Evolutionary conservation across 164 flowering plant genomes (phyloP).

Genomic region (Euptelea pleiosperma): DNA sequence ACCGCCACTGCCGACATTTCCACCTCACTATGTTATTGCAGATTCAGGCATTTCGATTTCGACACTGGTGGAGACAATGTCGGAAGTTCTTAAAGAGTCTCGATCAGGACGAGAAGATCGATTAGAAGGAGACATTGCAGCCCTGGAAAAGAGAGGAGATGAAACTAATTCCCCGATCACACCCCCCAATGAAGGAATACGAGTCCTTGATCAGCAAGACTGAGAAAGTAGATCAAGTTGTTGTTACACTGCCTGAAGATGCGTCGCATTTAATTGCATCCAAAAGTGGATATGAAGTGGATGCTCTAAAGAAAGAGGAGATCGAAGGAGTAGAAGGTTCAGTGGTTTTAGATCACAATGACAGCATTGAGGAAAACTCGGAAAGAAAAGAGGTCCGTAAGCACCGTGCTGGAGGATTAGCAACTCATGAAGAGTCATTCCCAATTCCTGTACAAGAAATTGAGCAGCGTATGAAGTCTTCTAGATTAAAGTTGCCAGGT

Average conservation of each 20-base stretch:
- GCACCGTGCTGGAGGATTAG: constrained; percentile 13
- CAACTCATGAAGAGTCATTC: constrained; percentile 20
- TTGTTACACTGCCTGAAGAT: constrained; percentile 1
- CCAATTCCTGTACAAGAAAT: constrained; percentile 18
- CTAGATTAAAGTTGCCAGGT: constrained; percentile 19
- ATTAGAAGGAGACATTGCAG: too few species aligned
- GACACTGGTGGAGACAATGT: too few species aligned
- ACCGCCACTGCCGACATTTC: too few species aligned
- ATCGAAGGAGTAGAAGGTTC: too few species aligned
- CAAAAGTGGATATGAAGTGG: constrained; percentile 21
- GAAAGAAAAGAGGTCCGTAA: constrained; percentile 31
- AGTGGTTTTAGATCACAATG: constrained; percentile 17
- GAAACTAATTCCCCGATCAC: constrained; percentile 13
- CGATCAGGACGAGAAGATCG: too few species aligned
- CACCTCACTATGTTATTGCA: too few species aligned
- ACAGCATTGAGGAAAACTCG: constrained; percentile 21
- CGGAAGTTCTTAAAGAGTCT: too few species aligned
- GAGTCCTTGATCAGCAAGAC: constrained; percentile 25
- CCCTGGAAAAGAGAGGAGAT: constrained; percentile 4
- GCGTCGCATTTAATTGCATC: background rate
- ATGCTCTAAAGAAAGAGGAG: constrained; percentile 40
- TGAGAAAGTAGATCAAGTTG: constrained; percentile 20
- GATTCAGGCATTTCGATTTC: too few species aligned
- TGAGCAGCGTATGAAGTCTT: constrained; percentile 14
- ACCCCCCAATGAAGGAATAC: constrained; percentile 34